These are phyloP conservation scores for Mycena galopus DNA, from an alignment of 768 basidiomycete genomes.

Conservation along the genomic window DNA sequence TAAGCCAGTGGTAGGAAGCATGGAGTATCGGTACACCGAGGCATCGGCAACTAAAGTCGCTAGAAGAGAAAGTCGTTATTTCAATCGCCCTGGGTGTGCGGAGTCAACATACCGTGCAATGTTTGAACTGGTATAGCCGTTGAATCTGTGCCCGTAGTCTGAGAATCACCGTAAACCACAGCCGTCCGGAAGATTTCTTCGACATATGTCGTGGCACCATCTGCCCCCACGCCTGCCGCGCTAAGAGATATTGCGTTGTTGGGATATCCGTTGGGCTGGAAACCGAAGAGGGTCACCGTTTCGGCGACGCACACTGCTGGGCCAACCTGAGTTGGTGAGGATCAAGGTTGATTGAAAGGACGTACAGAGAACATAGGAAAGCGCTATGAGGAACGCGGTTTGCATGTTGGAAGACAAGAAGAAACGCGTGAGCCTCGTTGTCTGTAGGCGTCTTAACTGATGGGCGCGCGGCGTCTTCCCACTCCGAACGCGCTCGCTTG, in stretches of 20 bases:
- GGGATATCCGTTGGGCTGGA: conserved; percentile 12
- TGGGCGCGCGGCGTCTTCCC: neutral
- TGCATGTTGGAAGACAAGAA: neutral
- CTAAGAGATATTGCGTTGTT: conserved; percentile 4
- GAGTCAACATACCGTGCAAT: neutral
- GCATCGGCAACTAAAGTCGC: conserved; percentile 17
- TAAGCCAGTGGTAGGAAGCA: neutral
- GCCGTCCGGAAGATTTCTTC: conserved; percentile 5
- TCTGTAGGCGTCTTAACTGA: neutral
- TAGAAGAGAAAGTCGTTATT: neutral
- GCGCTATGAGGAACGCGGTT: neutral
- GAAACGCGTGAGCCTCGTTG: neutral
- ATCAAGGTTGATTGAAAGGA: neutral
- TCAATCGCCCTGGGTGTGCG: neutral
- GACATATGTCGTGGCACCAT: conserved; percentile 12
- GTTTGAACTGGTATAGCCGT: neutral
- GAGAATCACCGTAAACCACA: neutral
- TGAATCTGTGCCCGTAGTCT: neutral
- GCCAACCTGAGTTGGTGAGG: neutral
- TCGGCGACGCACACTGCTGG: neutral
- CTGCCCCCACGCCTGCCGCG: conserved; percentile 8
- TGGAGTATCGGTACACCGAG: conserved; percentile 3
- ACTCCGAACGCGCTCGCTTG: neutral
- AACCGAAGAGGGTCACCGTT: conserved; percentile 7
- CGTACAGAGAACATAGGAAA: neutral